phyloP scores from a whole-genome alignment of 2,329 filamentous ascomycete species.

The Biscogniauxia mediterranea region DNA sequence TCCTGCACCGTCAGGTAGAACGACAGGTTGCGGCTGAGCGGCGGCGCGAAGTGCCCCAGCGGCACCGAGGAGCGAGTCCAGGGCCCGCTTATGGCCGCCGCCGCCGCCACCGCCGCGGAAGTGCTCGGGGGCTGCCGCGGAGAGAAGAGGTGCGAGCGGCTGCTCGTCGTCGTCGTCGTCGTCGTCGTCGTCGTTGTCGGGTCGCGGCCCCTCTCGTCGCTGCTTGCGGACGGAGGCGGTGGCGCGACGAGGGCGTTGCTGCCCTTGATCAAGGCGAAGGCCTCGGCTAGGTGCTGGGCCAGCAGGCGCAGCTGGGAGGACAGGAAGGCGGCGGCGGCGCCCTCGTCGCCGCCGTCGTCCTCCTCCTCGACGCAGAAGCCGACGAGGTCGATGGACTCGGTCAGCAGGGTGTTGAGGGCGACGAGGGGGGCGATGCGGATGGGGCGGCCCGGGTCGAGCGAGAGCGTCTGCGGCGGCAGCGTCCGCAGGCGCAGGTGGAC shows the following conservation, averaged over 20 bases:
- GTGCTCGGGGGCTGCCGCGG: neutral
- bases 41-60: slow-evolving; percentile 29
- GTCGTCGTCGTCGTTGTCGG: no score
- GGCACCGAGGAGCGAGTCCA: slow-evolving; percentile 33
- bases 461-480: slow-evolving; percentile 51
- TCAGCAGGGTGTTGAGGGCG: slow-evolving; percentile 72
- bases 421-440: slow-evolving; percentile 69
- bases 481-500: slow-evolving; percentile 75
- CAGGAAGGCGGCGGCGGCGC: slow-evolving; percentile 53
- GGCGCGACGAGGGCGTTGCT: slow-evolving; percentile 35
- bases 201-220: no score
- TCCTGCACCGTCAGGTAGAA: slow-evolving; percentile 71
- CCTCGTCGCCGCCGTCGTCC: slow-evolving; percentile 23
- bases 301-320: slow-evolving; percentile 56
- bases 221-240: neutral
- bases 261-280: slow-evolving; percentile 56
- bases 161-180: no score
- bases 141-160: neutral
- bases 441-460: slow-evolving; percentile 46
- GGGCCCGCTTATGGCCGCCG: no score
- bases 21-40: slow-evolving; percentile 64
- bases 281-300: slow-evolving; percentile 52
- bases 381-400: slow-evolving; percentile 79
- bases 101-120: slow-evolving; percentile 13
- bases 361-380: slow-evolving; percentile 71